phyloP scores from a whole-genome alignment of 768 basidiomycete species.

The Lactarius pseudohatsudake region DNA sequence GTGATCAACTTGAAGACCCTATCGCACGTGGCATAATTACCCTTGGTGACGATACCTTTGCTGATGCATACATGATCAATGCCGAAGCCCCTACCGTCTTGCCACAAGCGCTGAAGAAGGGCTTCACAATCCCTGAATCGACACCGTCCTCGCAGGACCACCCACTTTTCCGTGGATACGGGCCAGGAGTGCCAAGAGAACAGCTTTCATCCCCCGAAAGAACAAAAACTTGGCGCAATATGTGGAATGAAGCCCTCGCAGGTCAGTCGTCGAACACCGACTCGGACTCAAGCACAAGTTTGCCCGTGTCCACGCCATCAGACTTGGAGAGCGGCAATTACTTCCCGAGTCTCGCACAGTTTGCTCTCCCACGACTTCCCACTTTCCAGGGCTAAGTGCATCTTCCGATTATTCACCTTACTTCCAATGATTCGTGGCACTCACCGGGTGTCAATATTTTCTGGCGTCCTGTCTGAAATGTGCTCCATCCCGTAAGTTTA shows the following conservation, averaged over 20 bases:
- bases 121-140: not conserved
- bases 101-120: constrained; percentile 17
- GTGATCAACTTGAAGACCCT: constrained; percentile 12
- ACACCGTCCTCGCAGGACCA: constrained; percentile 22
- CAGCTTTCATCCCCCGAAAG: not conserved
- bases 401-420: not conserved
- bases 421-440: not conserved
- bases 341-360: not conserved
- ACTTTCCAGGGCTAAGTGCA: not conserved
- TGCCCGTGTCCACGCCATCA: not conserved
- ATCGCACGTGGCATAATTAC: constrained; percentile 28
- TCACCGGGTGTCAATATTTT: not conserved
- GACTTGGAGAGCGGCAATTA: not conserved
- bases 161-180: constrained; percentile 25
- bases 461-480: not conserved
- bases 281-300: not conserved
- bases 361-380: not conserved
- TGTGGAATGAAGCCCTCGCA: constrained; percentile 21
- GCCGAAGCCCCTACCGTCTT: constrained; percentile 8
- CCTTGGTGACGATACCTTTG: constrained; percentile 24
- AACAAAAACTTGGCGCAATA: constrained; percentile 14
- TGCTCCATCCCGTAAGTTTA: no score
- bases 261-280: not conserved
- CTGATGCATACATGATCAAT: constrained; percentile 27
- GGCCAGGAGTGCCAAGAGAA: not conserved